Base-by-base conservation (phyloP, 129 eudicot species). In the Centella asiatica region DNA sequence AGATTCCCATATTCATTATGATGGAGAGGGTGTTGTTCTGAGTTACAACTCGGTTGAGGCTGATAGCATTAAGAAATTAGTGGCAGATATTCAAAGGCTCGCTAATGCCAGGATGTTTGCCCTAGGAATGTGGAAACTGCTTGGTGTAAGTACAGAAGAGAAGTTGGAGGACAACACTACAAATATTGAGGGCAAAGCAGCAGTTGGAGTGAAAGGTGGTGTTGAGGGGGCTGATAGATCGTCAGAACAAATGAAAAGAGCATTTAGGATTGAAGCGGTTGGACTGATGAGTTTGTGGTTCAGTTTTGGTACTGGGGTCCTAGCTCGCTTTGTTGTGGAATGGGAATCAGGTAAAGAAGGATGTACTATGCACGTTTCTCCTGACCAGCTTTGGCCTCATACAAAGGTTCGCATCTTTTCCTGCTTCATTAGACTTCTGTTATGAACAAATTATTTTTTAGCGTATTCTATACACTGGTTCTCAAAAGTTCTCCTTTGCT, bases 321-420 rank as follows among this genome's bases (percentile, higher is more conserved):
- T 93, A 62, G 87, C 96, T 32, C 88, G 99, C 47, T 93, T 93
- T 85, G 99, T 93, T 62, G 96, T 93, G 50, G 95, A 93, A 67
- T 93, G 99, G 99, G 99, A 93, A 70, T 80, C 96, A 18, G 89
- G 93, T 70, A 87, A 78, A 82, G 86, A 77, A 68, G 99, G 96
- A 33, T 93, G 99, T 70, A 87, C 92, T 5, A 93, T 93, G 99
- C 99, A 93, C 72, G 99, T 93, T 55, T 84, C 99, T 22, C 99
- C 99, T 34, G 96, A 93, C 74, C 95, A 85, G 72, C 96, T 93
- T 58, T 93, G 99, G 99, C 99, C 99, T 27, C 99, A 93, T 72
- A 93, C 96, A 5, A 93, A 93, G 99, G 99, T 93, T 55, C 37
- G 68, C 64, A 44, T 51, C 46, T 18, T 46, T 62, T n/a, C 27